Evolutionary conservation across 2,329 filamentous ascomycete species (phyloP), one percentile per base, ranked within the genome.

Genomic region (Ramularia collo-cygni): DNA sequence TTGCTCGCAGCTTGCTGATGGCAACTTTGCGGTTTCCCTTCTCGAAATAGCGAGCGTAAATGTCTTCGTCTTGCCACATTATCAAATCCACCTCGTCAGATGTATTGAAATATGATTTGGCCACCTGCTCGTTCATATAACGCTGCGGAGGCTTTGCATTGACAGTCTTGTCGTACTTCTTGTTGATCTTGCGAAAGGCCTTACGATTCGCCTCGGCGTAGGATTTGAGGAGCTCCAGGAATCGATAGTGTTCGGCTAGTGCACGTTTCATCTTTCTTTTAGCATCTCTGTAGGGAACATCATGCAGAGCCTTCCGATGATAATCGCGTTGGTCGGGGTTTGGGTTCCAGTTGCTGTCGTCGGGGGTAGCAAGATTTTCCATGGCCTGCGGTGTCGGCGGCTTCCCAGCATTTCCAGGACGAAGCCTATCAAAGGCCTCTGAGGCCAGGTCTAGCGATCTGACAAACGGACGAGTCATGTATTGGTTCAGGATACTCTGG

Each of bases 181-280:
- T 98, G 66, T 94, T 95, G 59, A 98, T 87, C 63, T 98, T 98
- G 21, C 89, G 81, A 58, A 96, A 96, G 0, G 88, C 92, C 0
- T 87, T 95, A 35, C 87, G 77, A 61, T 98, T 98, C 10, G 95
- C 71, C 15, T 94, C 68, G 1, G 88, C 83, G 55, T 94, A 98
- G 0, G 86, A 85, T 65, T 95, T 96, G 43, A 98, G 73, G 32
- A 96, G 69, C 60, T 98, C 92, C 10, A 98, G 72, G 1, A 85
- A 83, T 14, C 90, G 82, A 60, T 98, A 96, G 60, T 88, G 95
- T 61, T 96, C 92, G 55, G 94, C 85, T 35, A 96, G 64, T 0
- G 92, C 92, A 34, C 86, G 68, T 64, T 96, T 96, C 40, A 98
- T 72, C 65, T 95, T 95, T 44, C 83, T 75, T 65, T 95, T 96